phyloP scores from a whole-genome alignment of 495 filamentous ascomycete species.

The Friedmanniomyces endolithicus region DNA sequence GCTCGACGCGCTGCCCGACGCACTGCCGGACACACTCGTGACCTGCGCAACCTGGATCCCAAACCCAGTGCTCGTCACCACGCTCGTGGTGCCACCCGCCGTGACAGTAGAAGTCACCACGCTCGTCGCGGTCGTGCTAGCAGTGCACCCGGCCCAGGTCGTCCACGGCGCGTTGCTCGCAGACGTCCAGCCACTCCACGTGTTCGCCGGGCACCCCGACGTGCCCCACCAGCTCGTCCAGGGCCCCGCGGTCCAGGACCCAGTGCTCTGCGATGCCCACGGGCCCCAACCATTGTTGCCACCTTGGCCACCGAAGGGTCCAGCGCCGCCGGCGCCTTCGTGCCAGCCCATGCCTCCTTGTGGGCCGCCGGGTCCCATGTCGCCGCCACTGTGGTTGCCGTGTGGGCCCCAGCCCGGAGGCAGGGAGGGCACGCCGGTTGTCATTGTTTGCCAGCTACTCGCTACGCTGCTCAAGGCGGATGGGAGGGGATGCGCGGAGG shows the following conservation, averaged over 20 bases:
- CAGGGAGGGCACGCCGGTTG: neutral
- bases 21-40: neutral
- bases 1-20: neutral
- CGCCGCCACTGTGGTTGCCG: neutral
- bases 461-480: constrained; percentile 3
- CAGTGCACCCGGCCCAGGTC: constrained; percentile 25
- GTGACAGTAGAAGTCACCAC: constrained; percentile 22
- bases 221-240: constrained; percentile 27
- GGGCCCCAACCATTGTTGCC: constrained; percentile 21
- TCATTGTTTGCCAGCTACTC: neutral
- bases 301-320: constrained; percentile 1
- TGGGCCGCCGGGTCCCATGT: neutral
- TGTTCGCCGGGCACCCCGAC: constrained; percentile 20
- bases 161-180: constrained; percentile 26
- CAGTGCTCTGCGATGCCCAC: constrained; percentile 12
- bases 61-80: constrained; percentile 16
- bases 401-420: neutral
- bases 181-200: constrained; percentile 26
- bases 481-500: constrained; percentile 9
- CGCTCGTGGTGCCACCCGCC: constrained; percentile 7
- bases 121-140: constrained; percentile 22
- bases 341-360: neutral
- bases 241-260: constrained; percentile 19
- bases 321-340: neutral
- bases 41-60: constrained; percentile 26